A percentile compares a stretch with the other conserved stretches of the same genome.
phyloP scores from a whole-genome alignment of 164 flowering plant genomes.

The Vitis riparia region DNA sequence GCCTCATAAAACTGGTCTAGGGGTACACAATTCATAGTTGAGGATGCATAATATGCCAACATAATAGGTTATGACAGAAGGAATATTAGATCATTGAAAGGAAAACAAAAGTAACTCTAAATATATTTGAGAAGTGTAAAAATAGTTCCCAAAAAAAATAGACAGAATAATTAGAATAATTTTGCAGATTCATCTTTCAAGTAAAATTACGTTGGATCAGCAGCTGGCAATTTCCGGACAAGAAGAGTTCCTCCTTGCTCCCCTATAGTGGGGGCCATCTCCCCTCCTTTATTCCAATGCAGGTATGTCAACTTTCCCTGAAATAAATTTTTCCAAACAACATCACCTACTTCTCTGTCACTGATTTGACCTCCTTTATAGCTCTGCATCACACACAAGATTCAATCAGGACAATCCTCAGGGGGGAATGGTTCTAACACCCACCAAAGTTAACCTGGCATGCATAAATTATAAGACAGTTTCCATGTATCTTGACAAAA shows the following conservation, averaged over 20 bases:
- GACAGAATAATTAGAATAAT: not conserved
- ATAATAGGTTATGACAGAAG: not conserved
- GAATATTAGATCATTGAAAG: not conserved
- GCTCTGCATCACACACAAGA: slow-evolving; percentile 42
- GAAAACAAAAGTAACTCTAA: not conserved
- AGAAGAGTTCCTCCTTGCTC: slow-evolving; percentile 73
- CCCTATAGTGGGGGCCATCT: slow-evolving; percentile 77
- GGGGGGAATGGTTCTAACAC: not conserved
- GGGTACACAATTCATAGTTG: no score
- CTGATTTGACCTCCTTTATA: slow-evolving; percentile 53
- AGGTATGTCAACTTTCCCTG: slow-evolving; percentile 81
- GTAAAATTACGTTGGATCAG: slow-evolving; percentile 61
- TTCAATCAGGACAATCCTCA: not conserved
- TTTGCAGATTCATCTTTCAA: not conserved
- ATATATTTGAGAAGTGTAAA: not conserved
- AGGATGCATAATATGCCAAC: no score
- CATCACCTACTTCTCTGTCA: slow-evolving; percentile 42
- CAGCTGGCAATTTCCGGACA: slow-evolving; percentile 75
- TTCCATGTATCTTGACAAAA: no score
- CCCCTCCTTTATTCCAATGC: slow-evolving; percentile 78
- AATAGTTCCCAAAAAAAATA: not conserved
- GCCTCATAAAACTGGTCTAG: no score
- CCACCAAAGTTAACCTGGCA: not conserved
- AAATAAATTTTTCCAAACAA: slow-evolving; percentile 53
- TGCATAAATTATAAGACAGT: no score